Conservation (phyloP, 495 filamentous ascomycete species). For the Neurospora pannonica region DNA sequence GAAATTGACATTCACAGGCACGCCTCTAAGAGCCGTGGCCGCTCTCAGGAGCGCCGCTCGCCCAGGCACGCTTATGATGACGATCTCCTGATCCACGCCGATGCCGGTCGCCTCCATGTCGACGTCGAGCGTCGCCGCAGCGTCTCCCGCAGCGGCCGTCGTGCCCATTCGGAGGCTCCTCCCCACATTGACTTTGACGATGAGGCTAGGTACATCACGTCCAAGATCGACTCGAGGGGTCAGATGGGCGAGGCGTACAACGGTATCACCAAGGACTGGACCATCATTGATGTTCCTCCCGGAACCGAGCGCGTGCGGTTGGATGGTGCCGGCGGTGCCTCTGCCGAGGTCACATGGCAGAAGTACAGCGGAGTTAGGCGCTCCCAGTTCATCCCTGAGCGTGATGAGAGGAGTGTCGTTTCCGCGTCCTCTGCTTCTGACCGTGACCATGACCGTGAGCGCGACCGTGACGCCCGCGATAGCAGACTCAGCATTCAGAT, state of each 20-base stretch:
- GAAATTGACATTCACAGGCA: constrained; percentile 41
- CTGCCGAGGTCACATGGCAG: constrained; percentile 63
- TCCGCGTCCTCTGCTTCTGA: constrained; percentile 19
- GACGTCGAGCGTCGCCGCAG: constrained; percentile 36
- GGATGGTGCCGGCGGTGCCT: constrained; percentile 60
- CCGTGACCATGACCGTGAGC: constrained; percentile 19
- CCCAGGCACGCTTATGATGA: constrained; percentile 26
- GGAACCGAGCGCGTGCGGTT: constrained; percentile 67
- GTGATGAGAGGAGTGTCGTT: constrained; percentile 21
- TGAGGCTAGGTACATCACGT: constrained; percentile 60
- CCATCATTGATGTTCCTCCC: constrained; percentile 70
- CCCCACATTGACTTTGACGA: constrained; percentile 33
- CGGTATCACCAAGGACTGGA: constrained; percentile 62
- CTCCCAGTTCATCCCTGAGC: constrained; percentile 53
- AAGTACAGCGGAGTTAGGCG: constrained; percentile 67
- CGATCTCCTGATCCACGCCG: constrained; percentile 34
- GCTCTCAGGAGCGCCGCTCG: constrained; percentile 23
- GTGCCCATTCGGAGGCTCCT: constrained; percentile 40
- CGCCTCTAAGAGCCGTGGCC: constrained; percentile 21
- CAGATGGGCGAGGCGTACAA: constrained; percentile 58
- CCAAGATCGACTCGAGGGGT: constrained; percentile 46
- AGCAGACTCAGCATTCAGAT: constrained; percentile 35
- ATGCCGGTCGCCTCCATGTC: constrained; percentile 51
- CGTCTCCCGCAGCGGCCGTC: constrained; percentile 21
- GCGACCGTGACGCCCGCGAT: constrained; percentile 22